Base-by-base conservation (phyloP, 2,329 filamentous ascomycete genomes). In the Pezicula carpinea region DNA sequence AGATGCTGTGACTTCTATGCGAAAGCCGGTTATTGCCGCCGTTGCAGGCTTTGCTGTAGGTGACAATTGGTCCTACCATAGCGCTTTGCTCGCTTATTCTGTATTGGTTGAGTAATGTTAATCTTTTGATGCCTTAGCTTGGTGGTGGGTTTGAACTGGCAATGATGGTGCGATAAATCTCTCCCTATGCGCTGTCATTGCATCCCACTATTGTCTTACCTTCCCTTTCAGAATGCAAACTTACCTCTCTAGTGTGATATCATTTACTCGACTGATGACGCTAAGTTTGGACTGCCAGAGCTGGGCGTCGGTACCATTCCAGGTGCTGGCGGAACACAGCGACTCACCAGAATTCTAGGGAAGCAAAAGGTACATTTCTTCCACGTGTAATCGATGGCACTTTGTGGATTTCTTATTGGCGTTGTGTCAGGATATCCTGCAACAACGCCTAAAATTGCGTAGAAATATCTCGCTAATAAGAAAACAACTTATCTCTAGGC, bases 111-210 rank as follows among this genome's bases (percentile, higher is more conserved):
- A 45, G n/a, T n/a, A n/a, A n/a, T 41, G 36, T 13, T 31, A 18
- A 46, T 32, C 22, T 10, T 44, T n/a, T 17, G 13, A 26, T 21
- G 19, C 17, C 10, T 26, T 34, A 73, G 72, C 66, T 76, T 23
- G 73, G 73, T 23, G 73, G 74, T 13, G 74, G 74, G 5, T 76
- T 74, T 44, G 74, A 76, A 48, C 58, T 77, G 35, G 72, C 72
- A 4, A 62, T 76, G 23, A 69, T 69, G 55, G 70, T 73, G 57
- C 51, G 59, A n/a, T 44, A 21, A 35, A 18, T 26, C 19, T 2
- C n/a, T 17, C 11, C 11, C 45, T 46, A 19, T n/a, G n/a, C n/a
- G n/a, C n/a, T n/a, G n/a, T n/a, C n/a, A n/a, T n/a, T n/a, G n/a
- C n/a, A n/a, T n/a, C n/a, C 22, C 17, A 22, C 3, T 17, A 10